These are phyloP conservation scores for Graphium sp. DNA, from an alignment of 2,329 filamentous ascomycete species.

Conservation along the genomic window DNA sequence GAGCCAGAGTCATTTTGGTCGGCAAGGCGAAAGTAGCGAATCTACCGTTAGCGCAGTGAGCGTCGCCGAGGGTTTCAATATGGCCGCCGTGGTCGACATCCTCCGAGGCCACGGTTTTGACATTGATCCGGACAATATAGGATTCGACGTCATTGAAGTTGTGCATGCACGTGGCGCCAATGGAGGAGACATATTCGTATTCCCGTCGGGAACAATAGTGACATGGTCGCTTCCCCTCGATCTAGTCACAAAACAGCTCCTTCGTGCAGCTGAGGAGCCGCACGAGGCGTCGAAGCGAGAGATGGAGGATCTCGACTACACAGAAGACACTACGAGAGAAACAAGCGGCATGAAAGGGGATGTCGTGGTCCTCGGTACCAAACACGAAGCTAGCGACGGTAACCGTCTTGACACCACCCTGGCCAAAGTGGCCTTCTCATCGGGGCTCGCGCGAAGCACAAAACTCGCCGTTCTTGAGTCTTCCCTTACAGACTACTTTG, in stretches of 20 bases:
- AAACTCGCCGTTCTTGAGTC: conserved; percentile 87
- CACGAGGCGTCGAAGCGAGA: conserved; percentile 56
- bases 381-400: conserved; percentile 16
- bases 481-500: conserved; percentile 67
- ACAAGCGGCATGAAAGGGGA: conserved; percentile 71
- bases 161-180: conserved; percentile 44
- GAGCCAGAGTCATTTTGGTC: too few species aligned
- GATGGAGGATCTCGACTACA: conserved; percentile 78
- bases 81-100: conserved; percentile 40
- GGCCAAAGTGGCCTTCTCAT: conserved; percentile 93
- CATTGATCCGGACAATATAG: conserved; percentile 43
- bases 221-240: conserved; percentile 76
- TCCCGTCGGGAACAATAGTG: conserved; percentile 85
- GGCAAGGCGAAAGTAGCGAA: conserved; percentile 13
- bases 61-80: conserved; percentile 46
- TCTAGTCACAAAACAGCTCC: conserved; percentile 56
- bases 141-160: conserved; percentile 43
- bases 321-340: conserved; percentile 56
- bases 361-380: conserved; percentile 76
- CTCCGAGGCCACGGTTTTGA: conserved; percentile 40
- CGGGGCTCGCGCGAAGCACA: conserved; percentile 77
- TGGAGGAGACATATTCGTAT: conserved; percentile 88
- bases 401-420: conserved; percentile 42
- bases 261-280: conserved; percentile 59
- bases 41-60: conserved; percentile 37